These are phyloP conservation scores for Nissolia schottii DNA, from an alignment of 306 rosid genomes.

Conservation along the genomic window DNA sequence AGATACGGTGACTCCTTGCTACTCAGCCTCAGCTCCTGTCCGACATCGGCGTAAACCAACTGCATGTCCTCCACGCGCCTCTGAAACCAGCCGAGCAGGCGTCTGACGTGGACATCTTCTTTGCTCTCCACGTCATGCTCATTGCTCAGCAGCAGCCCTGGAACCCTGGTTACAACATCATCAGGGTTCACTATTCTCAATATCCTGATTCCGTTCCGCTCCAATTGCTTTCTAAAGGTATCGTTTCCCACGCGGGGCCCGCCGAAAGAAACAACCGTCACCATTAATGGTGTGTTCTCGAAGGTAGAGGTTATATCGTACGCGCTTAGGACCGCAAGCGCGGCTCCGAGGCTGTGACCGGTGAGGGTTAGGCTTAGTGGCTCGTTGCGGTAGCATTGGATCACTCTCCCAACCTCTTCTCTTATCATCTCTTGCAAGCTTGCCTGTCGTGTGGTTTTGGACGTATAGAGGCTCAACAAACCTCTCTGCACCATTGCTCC, in stretches of 20 bases:
- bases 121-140: background rate
- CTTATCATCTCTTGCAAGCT: conserved; percentile 61
- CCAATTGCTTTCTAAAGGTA: conserved; percentile 43
- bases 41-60: conserved; percentile 67
- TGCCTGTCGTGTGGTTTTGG: conserved; percentile 8
- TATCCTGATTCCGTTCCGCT: conserved; percentile 44
- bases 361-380: conserved; percentile 70
- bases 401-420: conserved; percentile 38
- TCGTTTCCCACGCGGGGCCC: conserved; percentile 73
- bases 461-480: conserved; percentile 63
- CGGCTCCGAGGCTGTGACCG: conserved; percentile 84
- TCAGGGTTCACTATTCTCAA: conserved; percentile 68
- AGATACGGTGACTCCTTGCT: conserved; percentile 50
- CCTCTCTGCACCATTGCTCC: conserved; percentile 70
- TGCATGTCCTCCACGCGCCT: conserved; percentile 39
- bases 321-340: conserved; percentile 59
- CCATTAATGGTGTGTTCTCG: conserved; percentile 36
- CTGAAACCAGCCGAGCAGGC: conserved; percentile 42
- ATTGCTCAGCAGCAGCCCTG: conserved; percentile 39
- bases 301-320: conserved; percentile 51
- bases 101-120: background rate
- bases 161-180: conserved; percentile 58
- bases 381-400: conserved; percentile 42
- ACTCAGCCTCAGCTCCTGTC: conserved; percentile 54
- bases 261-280: conserved; percentile 67